Percentiles rank a stretch among this genome's conserved stretches.
These are phyloP conservation scores for Meyerozyma guilliermondii DNA, from an alignment of 1,139 yeast species.

Conservation along the genomic window DNA sequence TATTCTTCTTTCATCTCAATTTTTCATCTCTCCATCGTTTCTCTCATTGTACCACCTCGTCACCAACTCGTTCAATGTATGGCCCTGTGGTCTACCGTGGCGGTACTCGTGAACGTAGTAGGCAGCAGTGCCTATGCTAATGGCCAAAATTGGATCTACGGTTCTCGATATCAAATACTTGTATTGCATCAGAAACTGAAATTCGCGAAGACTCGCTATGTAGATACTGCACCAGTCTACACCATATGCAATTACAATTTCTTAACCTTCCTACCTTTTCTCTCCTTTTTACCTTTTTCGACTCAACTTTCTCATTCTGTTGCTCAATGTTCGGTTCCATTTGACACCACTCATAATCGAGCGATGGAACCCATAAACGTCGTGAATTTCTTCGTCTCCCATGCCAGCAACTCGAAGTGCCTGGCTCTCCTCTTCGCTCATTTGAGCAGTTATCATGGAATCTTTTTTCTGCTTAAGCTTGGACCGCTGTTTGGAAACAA, in stretches of 20 bases:
- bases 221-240: too few relatives aligned
- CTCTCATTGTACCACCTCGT: conserved; percentile 17
- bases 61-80: conserved; percentile 48
- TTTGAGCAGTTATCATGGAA: conserved; percentile 24
- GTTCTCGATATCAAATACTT: conserved; percentile 35
- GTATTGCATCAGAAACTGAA: conserved; percentile 21
- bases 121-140: conserved; percentile 53
- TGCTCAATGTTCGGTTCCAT: conserved; percentile 53
- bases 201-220: too few relatives aligned
- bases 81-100: conserved; percentile 52
- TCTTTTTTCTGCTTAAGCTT: conserved; percentile 38
- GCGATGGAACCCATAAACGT: conserved; percentile 45
- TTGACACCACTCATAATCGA: conserved; percentile 52
- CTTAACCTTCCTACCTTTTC: too few relatives aligned
- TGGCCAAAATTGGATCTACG: conserved; percentile 57
- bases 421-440: conserved; percentile 38
- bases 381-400: conserved; percentile 30
- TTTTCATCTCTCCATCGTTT: not conserved
- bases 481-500: conserved; percentile 61
- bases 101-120: conserved; percentile 57
- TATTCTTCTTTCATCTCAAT: too few relatives aligned
- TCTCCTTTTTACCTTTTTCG: conserved; percentile 5
- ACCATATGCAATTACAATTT: too few relatives aligned
- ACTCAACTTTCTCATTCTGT: conserved; percentile 42
- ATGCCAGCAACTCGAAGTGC: conserved; percentile 21